Evolutionary conservation across 1,284 basidiomycete species (phyloP), one percentile per base, ranked within the genome.

Genomic region (Rhodotorula sp.): DNA sequence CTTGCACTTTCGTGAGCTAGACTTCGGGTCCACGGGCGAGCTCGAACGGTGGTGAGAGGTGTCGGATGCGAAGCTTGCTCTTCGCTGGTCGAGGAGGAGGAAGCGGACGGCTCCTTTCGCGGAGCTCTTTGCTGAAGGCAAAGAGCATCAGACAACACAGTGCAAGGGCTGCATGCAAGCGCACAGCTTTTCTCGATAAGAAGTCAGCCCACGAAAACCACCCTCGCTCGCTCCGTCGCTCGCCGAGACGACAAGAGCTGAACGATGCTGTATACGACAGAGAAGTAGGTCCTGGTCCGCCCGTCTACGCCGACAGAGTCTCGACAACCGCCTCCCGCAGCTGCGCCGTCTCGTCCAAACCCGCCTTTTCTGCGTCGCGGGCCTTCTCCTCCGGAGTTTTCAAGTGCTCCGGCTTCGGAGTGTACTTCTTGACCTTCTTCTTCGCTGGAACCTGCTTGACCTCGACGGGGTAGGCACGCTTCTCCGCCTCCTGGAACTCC

Each of bases 381-480:
- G 70, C 76, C 62, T 68, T 72, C 65, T 73, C 71, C 55, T 72
- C 70, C 9, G 62, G 62, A 22, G 63, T 73, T 66, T 67, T 71
- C 32, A 74, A 53, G 66, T 70, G 66, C 30, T 75, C 73, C 27
- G 72, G 67, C 67, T 75, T 73, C 32, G 72, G 70, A 44, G 68
- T 68, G 66, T 71, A 70, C 71, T 73, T 71, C 62, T 73, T 71
- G 61, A 62, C 73, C 68, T 75, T 73, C 68, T 68, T 71, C 67
- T 72, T 70, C 29, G 58, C 54, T 47, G 62, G 68, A 29, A 61
- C 68, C 36, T 70, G 56, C 68, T 75, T 76, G 29, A 84, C 83
- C 2, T 87, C 86, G 78, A 89, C 86, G 0, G 94, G 94, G 83
- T 98, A 99, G 24, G 93, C 95, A 27, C 88, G 81, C 76, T 85